Percentiles rank a stretch among this genome's conserved stretches.
These are phyloP conservation scores for Camellia granthamiana DNA, from an alignment of 148 eudicot genomes.

Conservation along the genomic window DNA sequence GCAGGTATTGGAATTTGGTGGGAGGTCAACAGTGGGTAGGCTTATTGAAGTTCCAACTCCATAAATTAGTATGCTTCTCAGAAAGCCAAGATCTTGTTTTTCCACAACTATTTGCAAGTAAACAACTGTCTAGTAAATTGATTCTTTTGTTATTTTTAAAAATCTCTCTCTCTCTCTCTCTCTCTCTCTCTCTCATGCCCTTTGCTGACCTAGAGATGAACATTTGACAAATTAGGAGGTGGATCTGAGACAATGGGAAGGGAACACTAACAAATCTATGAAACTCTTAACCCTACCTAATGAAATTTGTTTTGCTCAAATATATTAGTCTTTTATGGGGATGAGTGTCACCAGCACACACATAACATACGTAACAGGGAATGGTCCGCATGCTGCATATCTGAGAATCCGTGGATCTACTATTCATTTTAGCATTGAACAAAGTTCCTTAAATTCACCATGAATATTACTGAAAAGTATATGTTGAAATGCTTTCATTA, in stretches of 20 bases:
- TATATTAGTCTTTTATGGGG: not conserved
- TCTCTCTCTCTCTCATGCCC: not conserved
- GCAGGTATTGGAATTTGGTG: conserved; percentile 13
- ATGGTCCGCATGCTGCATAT: too few relatives aligned
- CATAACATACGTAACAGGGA: too few relatives aligned
- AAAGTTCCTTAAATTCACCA: too few relatives aligned
- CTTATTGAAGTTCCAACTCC: too few relatives aligned
- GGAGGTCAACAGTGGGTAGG: conserved; percentile 10
- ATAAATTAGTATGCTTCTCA: not conserved
- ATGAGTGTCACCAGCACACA: not conserved
- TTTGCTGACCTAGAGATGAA: not conserved
- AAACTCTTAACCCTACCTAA: not conserved
- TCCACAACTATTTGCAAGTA: not conserved
- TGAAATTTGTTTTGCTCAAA: not conserved
- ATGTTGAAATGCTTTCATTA: too few relatives aligned
- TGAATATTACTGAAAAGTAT: too few relatives aligned
- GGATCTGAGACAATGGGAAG: not conserved
- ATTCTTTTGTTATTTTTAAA: not conserved
- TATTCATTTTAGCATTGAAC: too few relatives aligned
- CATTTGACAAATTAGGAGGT: not conserved
- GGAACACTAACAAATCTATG: not conserved
- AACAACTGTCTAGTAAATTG: not conserved
- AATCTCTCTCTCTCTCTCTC: not conserved
- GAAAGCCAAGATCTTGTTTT: conserved; percentile 1
- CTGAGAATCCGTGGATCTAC: too few relatives aligned